These are phyloP conservation scores for Teratosphaeria nubilosa DNA, from an alignment of 2,329 filamentous ascomycete genomes.

Conservation along the genomic window DNA sequence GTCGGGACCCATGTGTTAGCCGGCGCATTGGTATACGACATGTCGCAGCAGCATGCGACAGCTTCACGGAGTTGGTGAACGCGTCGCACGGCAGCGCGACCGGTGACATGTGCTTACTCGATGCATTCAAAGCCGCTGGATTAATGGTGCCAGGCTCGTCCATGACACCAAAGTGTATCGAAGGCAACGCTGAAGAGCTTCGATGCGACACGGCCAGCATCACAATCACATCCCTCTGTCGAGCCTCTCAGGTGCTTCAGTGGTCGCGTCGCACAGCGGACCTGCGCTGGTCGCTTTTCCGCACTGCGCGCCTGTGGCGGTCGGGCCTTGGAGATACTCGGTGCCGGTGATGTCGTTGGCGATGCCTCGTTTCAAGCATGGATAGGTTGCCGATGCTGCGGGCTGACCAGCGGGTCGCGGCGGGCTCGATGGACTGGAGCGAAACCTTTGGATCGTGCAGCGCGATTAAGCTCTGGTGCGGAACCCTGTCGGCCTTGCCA, in stretches of 20 bases:
- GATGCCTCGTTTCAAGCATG: constrained; percentile 9
- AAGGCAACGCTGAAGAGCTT: constrained; percentile 19
- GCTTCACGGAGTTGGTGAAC: neutral
- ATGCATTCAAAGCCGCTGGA: constrained; percentile 72
- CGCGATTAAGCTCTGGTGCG: constrained; percentile 9
- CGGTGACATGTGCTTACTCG: constrained; percentile 44
- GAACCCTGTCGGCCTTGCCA: constrained; percentile 4
- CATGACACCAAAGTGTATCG: constrained; percentile 28
- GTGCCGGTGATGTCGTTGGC: constrained; percentile 4
- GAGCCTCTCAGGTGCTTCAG: constrained; percentile 1
- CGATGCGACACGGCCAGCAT: constrained; percentile 28
- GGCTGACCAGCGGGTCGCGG: constrained; percentile 10
- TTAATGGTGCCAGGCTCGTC: constrained; percentile 85
- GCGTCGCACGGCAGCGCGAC: constrained; percentile 10
- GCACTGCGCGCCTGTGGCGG: constrained; percentile 19
- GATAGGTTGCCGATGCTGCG: constrained; percentile 8
- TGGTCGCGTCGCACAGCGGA: constrained; percentile 13
- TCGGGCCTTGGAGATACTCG: constrained; percentile 19
- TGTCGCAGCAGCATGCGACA: constrained; percentile 7
- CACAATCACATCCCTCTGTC: constrained; percentile 26
- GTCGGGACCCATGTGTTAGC: constrained; percentile 25
- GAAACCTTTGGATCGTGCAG: constrained; percentile 6
- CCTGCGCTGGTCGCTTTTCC: constrained; percentile 12
- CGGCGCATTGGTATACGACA: neutral
- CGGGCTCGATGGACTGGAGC: constrained; percentile 1